phyloP scores from a whole-genome alignment of 495 filamentous ascomycete species.

The Tetracladium marchalianum region DNA sequence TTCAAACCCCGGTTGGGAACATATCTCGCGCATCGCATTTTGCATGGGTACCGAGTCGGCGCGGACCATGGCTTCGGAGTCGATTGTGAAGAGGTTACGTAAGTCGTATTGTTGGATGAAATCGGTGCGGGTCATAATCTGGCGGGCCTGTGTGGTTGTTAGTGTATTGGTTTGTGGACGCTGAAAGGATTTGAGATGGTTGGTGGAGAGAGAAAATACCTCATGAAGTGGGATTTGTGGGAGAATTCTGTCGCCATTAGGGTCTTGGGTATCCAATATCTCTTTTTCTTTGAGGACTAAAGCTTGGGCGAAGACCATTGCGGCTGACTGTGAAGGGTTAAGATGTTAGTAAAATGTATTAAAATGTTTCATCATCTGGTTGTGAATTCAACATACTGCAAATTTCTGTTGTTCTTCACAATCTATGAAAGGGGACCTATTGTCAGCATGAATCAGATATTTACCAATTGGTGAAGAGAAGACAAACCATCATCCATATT shows the following conservation, averaged over 20 bases:
- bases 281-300: constrained; percentile 70
- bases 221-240: constrained; percentile 71
- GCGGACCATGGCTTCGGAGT: constrained; percentile 75
- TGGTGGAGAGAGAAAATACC: constrained; percentile 47
- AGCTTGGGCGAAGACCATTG: constrained; percentile 89
- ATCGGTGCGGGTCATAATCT: constrained; percentile 91
- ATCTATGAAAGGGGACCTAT: no score
- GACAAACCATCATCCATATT: constrained; percentile 97
- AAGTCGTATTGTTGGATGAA: constrained; percentile 91
- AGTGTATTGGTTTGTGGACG: no score
- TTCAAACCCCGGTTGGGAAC: constrained; percentile 60
- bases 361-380: constrained; percentile 5
- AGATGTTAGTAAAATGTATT: neutral
- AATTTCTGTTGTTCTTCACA: constrained; percentile 83
- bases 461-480: neutral
- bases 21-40: constrained; percentile 78
- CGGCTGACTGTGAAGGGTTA: constrained; percentile 50
- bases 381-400: constrained; percentile 46
- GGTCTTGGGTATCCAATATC: constrained; percentile 47
- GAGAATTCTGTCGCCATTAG: constrained; percentile 54
- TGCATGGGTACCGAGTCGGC: constrained; percentile 97
- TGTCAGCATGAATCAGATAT: no score
- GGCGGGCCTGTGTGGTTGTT: constrained; percentile 44
- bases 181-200: no score
- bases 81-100: constrained; percentile 92